Evolutionary conservation across 2,329 filamentous ascomycete species (phyloP).

Genomic region (Fusarium aywerte): DNA sequence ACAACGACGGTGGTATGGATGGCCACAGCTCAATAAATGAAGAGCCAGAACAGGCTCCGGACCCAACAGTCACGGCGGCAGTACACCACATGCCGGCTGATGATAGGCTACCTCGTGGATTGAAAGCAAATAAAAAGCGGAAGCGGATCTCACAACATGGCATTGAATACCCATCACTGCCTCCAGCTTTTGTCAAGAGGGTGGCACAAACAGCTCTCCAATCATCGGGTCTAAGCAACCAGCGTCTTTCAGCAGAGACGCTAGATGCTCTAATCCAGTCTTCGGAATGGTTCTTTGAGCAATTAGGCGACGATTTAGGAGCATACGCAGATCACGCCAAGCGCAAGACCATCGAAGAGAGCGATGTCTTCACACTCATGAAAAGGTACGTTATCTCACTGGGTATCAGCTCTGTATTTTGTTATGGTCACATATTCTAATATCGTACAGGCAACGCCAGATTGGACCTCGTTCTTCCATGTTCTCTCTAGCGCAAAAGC

Average conservation of each 20-base stretch:
- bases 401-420: slow-evolving; percentile 40
- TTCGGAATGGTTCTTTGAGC: slow-evolving; percentile 92
- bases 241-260: slow-evolving; percentile 78
- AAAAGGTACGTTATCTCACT: slow-evolving; percentile 71
- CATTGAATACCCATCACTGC: slow-evolving; percentile 79
- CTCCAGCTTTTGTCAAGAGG: slow-evolving; percentile 77
- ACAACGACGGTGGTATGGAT: slow-evolving; percentile 33
- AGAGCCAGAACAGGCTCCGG: slow-evolving; percentile 19
- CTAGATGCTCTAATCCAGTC: slow-evolving; percentile 80
- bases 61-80: slow-evolving; percentile 14
- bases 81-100: slow-evolving; percentile 16
- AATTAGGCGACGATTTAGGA: slow-evolving; percentile 80
- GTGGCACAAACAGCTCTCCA: slow-evolving; percentile 77
- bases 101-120: slow-evolving; percentile 25
- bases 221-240: slow-evolving; percentile 71
- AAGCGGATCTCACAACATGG: slow-evolving; percentile 74
- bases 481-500: slow-evolving; percentile 85
- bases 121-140: slow-evolving; percentile 48
- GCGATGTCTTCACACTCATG: slow-evolving; percentile 84
- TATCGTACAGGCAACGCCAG: slow-evolving; percentile 75
- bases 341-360: slow-evolving; percentile 86
- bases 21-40: slow-evolving; percentile 44
- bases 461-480: slow-evolving; percentile 76
- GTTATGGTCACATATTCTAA: slow-evolving; percentile 45
- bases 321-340: slow-evolving; percentile 85